Conservation (phyloP, 192 early-diverging fungal species). For the Rhizoclosmatium sp. region DNA sequence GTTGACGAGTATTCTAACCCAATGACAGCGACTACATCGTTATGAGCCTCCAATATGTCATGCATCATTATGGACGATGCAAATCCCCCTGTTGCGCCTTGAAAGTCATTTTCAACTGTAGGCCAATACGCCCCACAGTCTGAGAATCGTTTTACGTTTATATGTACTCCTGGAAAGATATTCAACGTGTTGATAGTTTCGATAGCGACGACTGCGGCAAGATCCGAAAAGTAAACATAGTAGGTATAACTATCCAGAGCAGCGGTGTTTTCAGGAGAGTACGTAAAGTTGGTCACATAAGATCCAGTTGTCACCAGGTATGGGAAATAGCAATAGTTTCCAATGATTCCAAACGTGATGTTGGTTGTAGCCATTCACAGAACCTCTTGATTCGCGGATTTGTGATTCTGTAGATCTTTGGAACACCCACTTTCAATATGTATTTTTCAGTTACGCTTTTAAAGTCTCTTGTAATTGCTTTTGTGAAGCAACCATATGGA, state of each 20-base stretch:
- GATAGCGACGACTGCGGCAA: constrained; percentile 8
- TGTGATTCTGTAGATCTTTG: not conserved
- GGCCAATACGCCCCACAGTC: constrained; percentile 25
- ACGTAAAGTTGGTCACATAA: not conserved
- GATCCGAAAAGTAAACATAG: constrained; percentile 1
- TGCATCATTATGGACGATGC: constrained; percentile 2
- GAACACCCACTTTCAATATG: not conserved
- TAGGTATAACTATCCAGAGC: not conserved
- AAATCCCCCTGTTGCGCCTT: not conserved
- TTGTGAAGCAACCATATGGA: not conserved
- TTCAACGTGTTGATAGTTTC: not conserved
- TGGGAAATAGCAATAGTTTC: constrained; percentile 12
- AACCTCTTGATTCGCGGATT: not conserved
- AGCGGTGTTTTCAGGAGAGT: not conserved
- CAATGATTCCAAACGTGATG: constrained; percentile 19
- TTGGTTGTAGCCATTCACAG: not conserved
- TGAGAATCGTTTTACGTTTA: constrained; percentile 5
- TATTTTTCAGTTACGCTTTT: not conserved
- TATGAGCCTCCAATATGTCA: constrained; percentile 2
- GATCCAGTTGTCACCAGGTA: not conserved
- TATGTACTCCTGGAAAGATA: not conserved
- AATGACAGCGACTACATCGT: constrained; percentile 20
- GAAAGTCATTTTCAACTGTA: not conserved
- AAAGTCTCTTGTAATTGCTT: not conserved
- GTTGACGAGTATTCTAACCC: constrained; percentile 17